Percentiles rank a stretch among this genome's conserved stretches.
These are phyloP conservation scores for Trichosporon sp. DNA, from an alignment of 1,284 basidiomycete genomes.

Conservation along the genomic window DNA sequence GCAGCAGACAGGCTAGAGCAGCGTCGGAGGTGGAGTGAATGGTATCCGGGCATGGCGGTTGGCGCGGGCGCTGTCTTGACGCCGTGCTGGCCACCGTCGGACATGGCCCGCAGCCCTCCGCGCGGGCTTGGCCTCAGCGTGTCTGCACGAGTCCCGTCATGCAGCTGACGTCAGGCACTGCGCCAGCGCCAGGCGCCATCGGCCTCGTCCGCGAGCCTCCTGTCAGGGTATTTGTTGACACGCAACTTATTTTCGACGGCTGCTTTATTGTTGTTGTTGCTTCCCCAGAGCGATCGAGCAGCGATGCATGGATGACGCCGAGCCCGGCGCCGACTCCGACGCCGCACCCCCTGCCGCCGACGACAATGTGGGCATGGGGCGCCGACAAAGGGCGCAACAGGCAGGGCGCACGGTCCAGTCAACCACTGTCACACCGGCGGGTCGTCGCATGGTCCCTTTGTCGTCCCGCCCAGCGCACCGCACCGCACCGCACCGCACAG, in stretches of 20 bases:
- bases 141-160: not conserved
- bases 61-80: not conserved
- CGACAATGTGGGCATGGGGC: no score
- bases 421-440: not conserved
- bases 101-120: not conserved
- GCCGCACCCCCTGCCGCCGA: no score
- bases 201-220: not conserved
- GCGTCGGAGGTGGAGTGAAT: not conserved
- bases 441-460: not conserved
- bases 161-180: not conserved
- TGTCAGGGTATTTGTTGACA: no score
- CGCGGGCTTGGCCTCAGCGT: not conserved
- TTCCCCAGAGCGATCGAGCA: no score
- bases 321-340: no score
- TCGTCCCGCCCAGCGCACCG: not conserved
- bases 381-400: no score
- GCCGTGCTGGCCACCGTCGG: not conserved
- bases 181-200: not conserved
- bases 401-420: not conserved
- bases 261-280: no score
- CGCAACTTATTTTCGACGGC: no score
- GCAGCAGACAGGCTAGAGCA: no score
- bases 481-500: not conserved
- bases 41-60: not conserved
- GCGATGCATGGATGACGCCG: no score